Evolutionary conservation across 441 rosid species (phyloP), one percentile per base, ranked within the genome.

Genomic region (Euphorbia corollata): DNA sequence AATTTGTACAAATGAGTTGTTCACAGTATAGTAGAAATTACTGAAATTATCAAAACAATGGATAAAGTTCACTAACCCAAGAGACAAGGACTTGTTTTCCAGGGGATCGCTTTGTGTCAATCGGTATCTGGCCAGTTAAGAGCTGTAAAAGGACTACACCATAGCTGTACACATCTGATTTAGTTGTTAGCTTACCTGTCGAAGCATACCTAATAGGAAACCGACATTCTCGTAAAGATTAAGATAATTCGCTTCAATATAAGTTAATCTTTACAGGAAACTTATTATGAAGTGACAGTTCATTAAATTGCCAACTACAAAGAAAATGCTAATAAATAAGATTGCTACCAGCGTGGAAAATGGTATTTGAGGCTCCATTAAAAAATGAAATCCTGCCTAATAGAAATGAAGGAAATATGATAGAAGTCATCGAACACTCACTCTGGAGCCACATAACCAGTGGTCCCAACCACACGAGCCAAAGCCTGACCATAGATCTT

Each of bases 391-490:
- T 68, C 7, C 58, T 50, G 64, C 63, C 72, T 60, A 65, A 22
- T 48, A 70, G 65, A 58, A 58, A 61, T 59, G 67, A 60, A 58
- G 20, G 73, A 41, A 32, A 63, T n/a, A 65, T 50, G 65, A 61
- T 50, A 70, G n/a, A n/a, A n/a, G n/a, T n/a, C n/a, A n/a, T n/a
- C n/a, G 16, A 66, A 48, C 39, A 85, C 97, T 90, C 75, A 92
- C 98, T 92, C 98, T 39, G 98, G 98, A 11, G 97, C 98, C 39
- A 90, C 76, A 76, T 90, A 92, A 63, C 92, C 94, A 0, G 83
- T 85, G 77, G 96, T 90, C 72, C 96, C 91, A 1, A 83, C 64
- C n/a, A 90, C 84, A 8, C 86, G 79, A 1, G 92, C 88, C 24
- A 83, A 84, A 64, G 81, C 74, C 82, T 88, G 94, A 68, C 94